A percentile compares a stretch with the other conserved stretches of the same genome.
Conservation (phyloP, 129 eudicot genomes). For the Helichrysum umbraculigerum region DNA sequence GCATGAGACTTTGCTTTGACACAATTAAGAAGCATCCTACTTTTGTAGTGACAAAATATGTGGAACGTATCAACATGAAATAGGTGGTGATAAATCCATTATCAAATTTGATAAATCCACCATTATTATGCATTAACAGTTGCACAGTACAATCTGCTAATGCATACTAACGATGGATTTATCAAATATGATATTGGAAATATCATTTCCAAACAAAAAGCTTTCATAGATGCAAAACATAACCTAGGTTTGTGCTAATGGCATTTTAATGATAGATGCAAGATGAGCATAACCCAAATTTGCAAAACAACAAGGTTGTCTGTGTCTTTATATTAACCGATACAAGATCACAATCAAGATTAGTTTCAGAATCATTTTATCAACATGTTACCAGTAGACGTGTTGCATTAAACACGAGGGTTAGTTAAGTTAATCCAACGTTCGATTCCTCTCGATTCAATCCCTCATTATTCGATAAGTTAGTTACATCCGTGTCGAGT, state of each 20-base stretch:
- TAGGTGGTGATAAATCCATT: no score
- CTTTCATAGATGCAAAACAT: background rate
- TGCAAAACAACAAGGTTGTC: no score
- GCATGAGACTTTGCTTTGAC: no score
- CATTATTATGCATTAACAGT: no score
- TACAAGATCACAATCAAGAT: background rate
- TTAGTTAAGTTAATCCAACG: constrained; percentile 59
- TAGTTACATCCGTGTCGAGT: constrained; percentile 44
- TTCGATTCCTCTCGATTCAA: constrained; percentile 21
- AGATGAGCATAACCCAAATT: background rate
- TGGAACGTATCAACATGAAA: background rate
- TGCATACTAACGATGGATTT: no score
- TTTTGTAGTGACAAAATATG: no score
- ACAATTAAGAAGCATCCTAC: no score
- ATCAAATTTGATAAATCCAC: no score
- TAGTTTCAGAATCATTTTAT: background rate
- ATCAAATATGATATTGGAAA: no score
- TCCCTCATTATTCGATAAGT: constrained; percentile 20
- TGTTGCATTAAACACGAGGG: background rate
- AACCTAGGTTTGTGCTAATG: background rate
- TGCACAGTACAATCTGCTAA: no score
- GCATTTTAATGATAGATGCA: background rate
- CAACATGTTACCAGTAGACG: background rate
- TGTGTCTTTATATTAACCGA: no score
- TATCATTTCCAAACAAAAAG: no score